Base-by-base conservation (phyloP, 768 basidiomycete species). In the Hypholoma fasciculare region DNA sequence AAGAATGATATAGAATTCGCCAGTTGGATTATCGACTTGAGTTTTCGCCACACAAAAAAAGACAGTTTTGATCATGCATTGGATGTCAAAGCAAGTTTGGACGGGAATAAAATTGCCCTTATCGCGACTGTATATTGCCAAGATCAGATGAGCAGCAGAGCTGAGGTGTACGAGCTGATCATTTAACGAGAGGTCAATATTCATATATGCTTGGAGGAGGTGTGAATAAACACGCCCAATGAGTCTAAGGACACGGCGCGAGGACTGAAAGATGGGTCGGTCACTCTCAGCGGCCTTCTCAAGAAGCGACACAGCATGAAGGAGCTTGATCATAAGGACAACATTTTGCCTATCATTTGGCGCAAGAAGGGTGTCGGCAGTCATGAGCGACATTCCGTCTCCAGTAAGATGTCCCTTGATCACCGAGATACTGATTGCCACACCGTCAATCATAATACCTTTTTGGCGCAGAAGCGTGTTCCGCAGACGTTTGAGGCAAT, bases 31-130 rank as follows among this genome's bases (percentile, higher is more conserved):
- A 51, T 72, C 61, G 12, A 62, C 44, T 38, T 73, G 65, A 19
- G 60, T 49, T 49, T 73, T 75, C 1, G 68, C 73, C 1, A 74
- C 67, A 49, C 71, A 74, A 40, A 72, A 73, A 52, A 4, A 38
- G 1, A 56, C 66, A 57, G 71, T 74, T 59, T 72, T 75, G 52
- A 74, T 65, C 70, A 71, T 74, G 1, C 65, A 47, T 64, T 65
- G 62, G 20, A 73, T 49, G 53, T 76, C 70, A 1, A 57, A n/a
- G 38, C 63, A 74, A 0, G 67, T 61, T 6, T 64, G 64, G 1
- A 47, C 60, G 0, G 70, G 67, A n/a, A 75, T 68, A 43, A 73
- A 72, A 7, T 49, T 16, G 6, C 47, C 48, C 20, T 50, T 54
- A 30, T 54, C 52, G 4, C 8, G 19, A 13, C 54, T 38, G 42